These are phyloP conservation scores for Euphorbia celastroides DNA, from an alignment of 441 rosid species.

Conservation along the genomic window DNA sequence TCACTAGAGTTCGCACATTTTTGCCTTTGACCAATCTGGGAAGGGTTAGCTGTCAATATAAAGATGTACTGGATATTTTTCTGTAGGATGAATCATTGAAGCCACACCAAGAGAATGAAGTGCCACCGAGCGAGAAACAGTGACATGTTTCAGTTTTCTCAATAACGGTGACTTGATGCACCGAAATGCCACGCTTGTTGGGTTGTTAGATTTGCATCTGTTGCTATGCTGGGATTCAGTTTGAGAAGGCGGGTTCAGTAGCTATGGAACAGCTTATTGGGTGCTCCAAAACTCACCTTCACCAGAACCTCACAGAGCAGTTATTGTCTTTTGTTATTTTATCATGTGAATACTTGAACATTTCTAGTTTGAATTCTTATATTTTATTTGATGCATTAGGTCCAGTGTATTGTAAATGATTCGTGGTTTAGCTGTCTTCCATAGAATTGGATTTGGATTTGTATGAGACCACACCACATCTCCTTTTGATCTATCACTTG, in stretches of 20 bases:
- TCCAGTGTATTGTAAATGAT: background rate
- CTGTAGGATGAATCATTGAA: conserved; percentile 36
- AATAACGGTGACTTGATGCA: background rate
- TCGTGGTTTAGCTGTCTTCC: background rate
- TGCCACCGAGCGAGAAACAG: background rate
- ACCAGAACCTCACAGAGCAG: background rate
- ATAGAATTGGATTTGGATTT: too few species aligned
- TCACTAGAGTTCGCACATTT: too few species aligned
- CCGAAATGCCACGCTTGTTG: background rate
- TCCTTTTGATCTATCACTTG: too few species aligned
- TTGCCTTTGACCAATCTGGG: too few species aligned
- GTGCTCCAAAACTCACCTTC: background rate
- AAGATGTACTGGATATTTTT: conserved; percentile 2
- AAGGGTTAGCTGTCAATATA: too few species aligned
- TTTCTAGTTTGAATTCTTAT: background rate
- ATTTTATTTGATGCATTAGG: background rate
- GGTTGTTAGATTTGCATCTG: background rate
- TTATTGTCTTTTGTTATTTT: background rate
- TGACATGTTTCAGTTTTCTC: conserved; percentile 7
- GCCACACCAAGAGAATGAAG: conserved; percentile 28
- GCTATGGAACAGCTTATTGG: background rate
- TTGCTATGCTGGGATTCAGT: background rate
- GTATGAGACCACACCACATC: too few species aligned
- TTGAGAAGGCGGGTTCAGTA: background rate
- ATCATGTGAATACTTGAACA: background rate